Evolutionary conservation across 768 basidiomycete species (phyloP), one percentile per base, ranked within the genome.

Genomic region (Phylloporus arenicola): DNA sequence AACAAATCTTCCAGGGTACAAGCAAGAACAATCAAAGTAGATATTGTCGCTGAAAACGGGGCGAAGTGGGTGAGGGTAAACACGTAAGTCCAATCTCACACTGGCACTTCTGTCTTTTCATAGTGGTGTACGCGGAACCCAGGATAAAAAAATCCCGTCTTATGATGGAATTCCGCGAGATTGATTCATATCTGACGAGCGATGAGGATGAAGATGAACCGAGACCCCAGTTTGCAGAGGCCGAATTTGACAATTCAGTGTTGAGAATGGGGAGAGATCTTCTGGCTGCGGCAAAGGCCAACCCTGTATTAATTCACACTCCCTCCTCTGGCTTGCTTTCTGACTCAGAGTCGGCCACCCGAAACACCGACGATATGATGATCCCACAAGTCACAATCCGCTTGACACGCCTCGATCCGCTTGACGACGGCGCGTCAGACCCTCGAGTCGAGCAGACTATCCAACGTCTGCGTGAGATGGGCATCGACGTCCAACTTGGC

Each of bases 61-160:
- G 70, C 76, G 20, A 70, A 72, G 3, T 95, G 92, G 92, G 82
- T 90, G 35, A 78, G 90, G 57, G 79, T 93, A 31, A 93, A 92
- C 68, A 92, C 91, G 91, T 91, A 62, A 63, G 85, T 80, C 27
- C 43, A 12, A 19, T 37, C 17, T 47, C 44, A 22, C 17, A 20
- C 19, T 20, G 29, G 16, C 3, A 35, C 16, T 34, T 16, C 5
- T 35, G n/a, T n/a, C 9, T 20, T 31, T 43, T 6, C 27, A 25
- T 27, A 43, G 24, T 47, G 7, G 30, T 20, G 7, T 12, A 33
- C 40, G 56, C 43, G 11, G n/a, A 7, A 31, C 31, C 24, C 57
- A 93, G 90, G 10, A 80, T 86, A 10, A 92, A 86, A 60, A 88
- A 88, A 53, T 74, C 82, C 4, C 82, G 88, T 2, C 72, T 95